Evolutionary conservation across 164 flowering plant genomes (phyloP).

Genomic region (Cinnamomum micranthum): DNA sequence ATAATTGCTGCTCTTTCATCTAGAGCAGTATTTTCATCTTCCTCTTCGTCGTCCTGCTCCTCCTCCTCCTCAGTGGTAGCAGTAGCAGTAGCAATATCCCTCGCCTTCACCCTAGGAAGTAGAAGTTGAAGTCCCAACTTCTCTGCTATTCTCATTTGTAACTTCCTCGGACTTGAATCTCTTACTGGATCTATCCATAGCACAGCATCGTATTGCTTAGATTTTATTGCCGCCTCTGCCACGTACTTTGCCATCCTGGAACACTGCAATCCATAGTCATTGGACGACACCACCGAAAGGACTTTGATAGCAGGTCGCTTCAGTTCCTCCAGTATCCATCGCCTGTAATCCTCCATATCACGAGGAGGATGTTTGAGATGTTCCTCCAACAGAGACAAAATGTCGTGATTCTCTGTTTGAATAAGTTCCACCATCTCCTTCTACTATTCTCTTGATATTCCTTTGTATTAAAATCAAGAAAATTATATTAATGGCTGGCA

Average conservation of each 20-base stretch:
- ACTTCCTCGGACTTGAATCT: neutral
- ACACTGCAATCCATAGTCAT: neutral
- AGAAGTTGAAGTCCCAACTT: neutral
- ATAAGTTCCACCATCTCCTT: too few species aligned
- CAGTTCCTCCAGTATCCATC: accelerated
- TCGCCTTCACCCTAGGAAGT: neutral
- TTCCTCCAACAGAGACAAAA: too few species aligned
- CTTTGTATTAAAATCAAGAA: too few species aligned
- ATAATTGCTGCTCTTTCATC: neutral
- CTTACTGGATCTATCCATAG: neutral
- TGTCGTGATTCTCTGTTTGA: too few species aligned
- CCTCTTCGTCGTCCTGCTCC: neutral
- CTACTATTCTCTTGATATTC: too few species aligned
- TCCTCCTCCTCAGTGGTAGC: too few species aligned
- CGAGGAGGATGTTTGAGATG: too few species aligned
- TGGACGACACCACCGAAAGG: too few species aligned
- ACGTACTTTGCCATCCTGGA: neutral
- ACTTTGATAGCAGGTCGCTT: too few species aligned
- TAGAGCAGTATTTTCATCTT: neutral
- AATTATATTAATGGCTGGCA: too few species aligned
- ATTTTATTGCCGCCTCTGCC: neutral
- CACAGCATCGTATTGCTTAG: neutral
- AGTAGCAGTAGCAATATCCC: neutral
- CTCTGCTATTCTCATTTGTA: neutral
- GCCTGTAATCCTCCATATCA: too few species aligned